Evolutionary conservation across 83 land plant genomes (phyloP), one percentile per base, ranked within the genome.

Genomic region (Isoetes engelmannii): DNA sequence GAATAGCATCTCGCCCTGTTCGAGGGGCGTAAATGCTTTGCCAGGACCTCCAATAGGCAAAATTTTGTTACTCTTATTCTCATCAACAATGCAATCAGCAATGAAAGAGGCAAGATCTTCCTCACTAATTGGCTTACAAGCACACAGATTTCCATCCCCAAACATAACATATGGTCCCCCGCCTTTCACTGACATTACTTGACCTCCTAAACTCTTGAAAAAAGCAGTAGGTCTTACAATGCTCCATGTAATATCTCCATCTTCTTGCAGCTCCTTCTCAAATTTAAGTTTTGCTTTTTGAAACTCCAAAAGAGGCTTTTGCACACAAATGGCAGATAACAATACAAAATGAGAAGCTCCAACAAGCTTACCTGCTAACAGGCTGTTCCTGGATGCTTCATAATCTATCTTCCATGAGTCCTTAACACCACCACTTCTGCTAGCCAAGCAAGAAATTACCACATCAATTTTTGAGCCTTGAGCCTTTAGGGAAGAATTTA

Each of bases 81-180:
- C 80, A 44, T 79, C 81, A 74, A 77, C 57, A 44, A 86, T 83
- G 71, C 99, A 94, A 69, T 94, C 93, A 5, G 88, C 83, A 17
- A 94, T 88, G 79, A 90, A 94, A 4, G 92, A 76, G n/a, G 99
- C 99, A 48, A 94, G 74, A 74, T 94, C 99, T 5, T 75, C 77
- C 72, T 94, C 99, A 48, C 97, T 90, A 41, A 94, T 94, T 28
- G 97, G 97, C 76, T 94, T 94, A 72, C 99, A 94, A 42, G 99
- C 96, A 69, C 93, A 90, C 7, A 94, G 75, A 18, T 73, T 73
- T 17, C 93, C 97, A 74, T 94, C 99, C 0, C 97, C 99, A 82
- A 94, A 94, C 99, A 94, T 88, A 28, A 94, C 90, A 69, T 90
- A 94, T 7, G 97, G 99, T 64, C 95, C 87, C 18, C 97, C 93